Percentiles rank a stretch among this genome's conserved stretches.
Evolutionary conservation across 2,329 filamentous ascomycete species (phyloP).

Genomic region (Podosphaera fusca): DNA sequence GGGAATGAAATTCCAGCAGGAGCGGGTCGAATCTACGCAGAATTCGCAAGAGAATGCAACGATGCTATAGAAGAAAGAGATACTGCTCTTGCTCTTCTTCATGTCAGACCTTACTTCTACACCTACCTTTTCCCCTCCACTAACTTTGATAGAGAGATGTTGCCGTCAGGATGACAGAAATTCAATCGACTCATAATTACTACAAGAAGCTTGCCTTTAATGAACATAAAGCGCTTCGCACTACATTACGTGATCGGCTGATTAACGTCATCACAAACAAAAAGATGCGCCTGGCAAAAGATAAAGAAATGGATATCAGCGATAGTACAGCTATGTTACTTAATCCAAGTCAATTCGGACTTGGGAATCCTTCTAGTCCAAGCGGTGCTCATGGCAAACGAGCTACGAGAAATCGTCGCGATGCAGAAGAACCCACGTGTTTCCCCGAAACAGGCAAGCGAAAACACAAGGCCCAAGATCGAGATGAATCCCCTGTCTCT

Average conservation of each 20-base stretch:
- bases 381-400: slow-evolving; percentile 40
- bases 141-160: slow-evolving; percentile 29
- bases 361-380: slow-evolving; percentile 39
- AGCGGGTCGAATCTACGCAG: slow-evolving; percentile 64
- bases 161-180: slow-evolving; percentile 35
- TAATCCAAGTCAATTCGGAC: slow-evolving; percentile 44
- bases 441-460: slow-evolving; percentile 36
- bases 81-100: slow-evolving; percentile 55
- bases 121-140: slow-evolving; percentile 6
- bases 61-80: slow-evolving; percentile 74
- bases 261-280: slow-evolving; percentile 42
- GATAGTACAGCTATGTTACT: slow-evolving; percentile 41
- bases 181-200: slow-evolving; percentile 35
- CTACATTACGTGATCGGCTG: slow-evolving; percentile 40
- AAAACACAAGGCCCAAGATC: slow-evolving; percentile 35
- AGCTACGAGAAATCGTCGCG: slow-evolving; percentile 35
- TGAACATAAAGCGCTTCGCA: slow-evolving; percentile 34
- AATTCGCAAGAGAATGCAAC: slow-evolving; percentile 71
- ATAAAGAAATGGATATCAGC: slow-evolving; percentile 45
- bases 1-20: slow-evolving; percentile 23
- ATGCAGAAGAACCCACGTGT: slow-evolving; percentile 30
- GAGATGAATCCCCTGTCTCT: slow-evolving; percentile 39
- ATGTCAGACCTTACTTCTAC: slow-evolving; percentile 31
- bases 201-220: slow-evolving; percentile 37
- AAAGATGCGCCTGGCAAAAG: slow-evolving; percentile 38